Evolutionary conservation across 768 basidiomycete genomes (phyloP).

Genomic region (Dentipellis fragilis): DNA sequence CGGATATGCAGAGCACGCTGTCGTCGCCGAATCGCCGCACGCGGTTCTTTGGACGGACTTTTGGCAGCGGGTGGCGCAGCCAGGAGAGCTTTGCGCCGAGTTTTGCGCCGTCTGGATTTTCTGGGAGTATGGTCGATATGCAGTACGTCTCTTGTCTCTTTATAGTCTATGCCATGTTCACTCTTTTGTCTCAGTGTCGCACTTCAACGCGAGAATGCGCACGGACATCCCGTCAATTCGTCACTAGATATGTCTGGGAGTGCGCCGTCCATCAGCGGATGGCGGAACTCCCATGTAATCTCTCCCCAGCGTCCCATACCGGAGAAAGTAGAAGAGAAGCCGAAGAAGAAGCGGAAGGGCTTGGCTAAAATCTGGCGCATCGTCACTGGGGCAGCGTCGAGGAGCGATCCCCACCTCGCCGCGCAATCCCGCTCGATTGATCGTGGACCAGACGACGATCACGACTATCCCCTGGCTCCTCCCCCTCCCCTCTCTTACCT

Average conservation of each 20-base stretch:
- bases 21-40: constrained; percentile 59
- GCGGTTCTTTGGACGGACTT: constrained; percentile 70
- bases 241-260: constrained; percentile 2
- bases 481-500: constrained; percentile 89
- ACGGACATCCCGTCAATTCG: constrained; percentile 14
- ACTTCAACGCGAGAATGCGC: constrained; percentile 48
- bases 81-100: constrained; percentile 64
- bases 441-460: constrained; percentile 38
- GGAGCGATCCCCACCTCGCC: constrained; percentile 29
- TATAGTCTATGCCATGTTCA: constrained; percentile 4
- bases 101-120: constrained; percentile 68
- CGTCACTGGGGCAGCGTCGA: constrained; percentile 43
- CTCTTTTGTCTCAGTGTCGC: constrained; percentile 44
- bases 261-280: constrained; percentile 18
- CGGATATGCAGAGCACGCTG: constrained; percentile 61
- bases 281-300: constrained; percentile 3
- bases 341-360: constrained; percentile 73
- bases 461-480: constrained; percentile 67
- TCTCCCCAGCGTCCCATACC: constrained; percentile 1
- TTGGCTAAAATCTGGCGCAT: constrained; percentile 75
- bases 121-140: constrained; percentile 89
- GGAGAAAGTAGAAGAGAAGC: constrained; percentile 28
- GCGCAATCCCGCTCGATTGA: constrained; percentile 30
- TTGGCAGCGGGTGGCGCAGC: constrained; percentile 65
- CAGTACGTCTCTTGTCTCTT: constrained; percentile 46